phyloP scores from a whole-genome alignment of 306 rosid genomes.

The Trichosanthes cucumerina region DNA sequence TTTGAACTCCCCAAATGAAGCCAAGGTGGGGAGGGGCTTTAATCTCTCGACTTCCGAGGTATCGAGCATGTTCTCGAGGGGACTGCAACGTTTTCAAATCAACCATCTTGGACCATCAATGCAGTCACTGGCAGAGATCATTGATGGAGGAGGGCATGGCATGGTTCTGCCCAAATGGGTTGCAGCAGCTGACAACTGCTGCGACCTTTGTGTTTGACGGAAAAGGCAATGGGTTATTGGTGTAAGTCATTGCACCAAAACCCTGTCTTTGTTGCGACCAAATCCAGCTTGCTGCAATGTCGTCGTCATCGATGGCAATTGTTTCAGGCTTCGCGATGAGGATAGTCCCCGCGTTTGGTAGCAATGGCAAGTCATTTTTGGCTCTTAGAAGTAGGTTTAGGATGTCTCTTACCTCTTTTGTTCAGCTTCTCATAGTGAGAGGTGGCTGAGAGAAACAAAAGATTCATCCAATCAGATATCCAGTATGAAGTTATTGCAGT shows the following conservation, averaged over 20 bases:
- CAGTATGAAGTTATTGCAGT: slow-evolving; percentile 2
- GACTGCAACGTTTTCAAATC: slow-evolving; percentile 34
- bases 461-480: background rate
- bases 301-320: slow-evolving; percentile 5
- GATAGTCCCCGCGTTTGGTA: slow-evolving; percentile 45
- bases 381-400: slow-evolving; percentile 25
- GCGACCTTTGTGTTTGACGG: slow-evolving; percentile 58
- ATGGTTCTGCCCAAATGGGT: slow-evolving; percentile 62
- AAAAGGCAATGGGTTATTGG: slow-evolving; percentile 9
- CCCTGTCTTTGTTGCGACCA: slow-evolving; percentile 39
- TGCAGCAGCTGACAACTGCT: slow-evolving; percentile 60
- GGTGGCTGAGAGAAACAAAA: background rate
- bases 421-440: background rate
- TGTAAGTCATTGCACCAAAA: background rate
- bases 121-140: slow-evolving; percentile 45
- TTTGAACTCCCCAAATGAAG: slow-evolving; percentile 57
- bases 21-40: slow-evolving; percentile 43
- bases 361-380: slow-evolving; percentile 57
- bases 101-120: slow-evolving; percentile 36
- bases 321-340: slow-evolving; percentile 18
- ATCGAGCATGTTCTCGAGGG: slow-evolving; percentile 51
- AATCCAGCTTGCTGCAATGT: slow-evolving; percentile 25
- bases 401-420: background rate
- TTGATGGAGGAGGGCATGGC: slow-evolving; percentile 34
- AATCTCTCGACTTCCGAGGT: slow-evolving; percentile 66